phyloP scores from a whole-genome alignment of 257 asterid species.

The Mentha longifolia region DNA sequence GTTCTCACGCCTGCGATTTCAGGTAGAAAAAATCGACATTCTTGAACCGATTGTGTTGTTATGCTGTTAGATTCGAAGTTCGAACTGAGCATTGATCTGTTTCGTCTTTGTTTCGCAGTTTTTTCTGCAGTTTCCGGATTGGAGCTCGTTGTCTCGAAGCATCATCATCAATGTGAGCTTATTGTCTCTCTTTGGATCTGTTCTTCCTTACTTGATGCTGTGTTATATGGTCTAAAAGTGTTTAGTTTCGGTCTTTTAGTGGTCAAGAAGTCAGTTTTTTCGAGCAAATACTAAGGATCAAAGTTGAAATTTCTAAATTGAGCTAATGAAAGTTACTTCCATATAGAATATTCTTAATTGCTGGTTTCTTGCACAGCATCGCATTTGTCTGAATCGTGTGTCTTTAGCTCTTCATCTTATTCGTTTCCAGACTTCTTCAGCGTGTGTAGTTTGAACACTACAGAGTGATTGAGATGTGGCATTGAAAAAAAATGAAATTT shows the following conservation, averaged over 20 bases:
- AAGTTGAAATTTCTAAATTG: neutral
- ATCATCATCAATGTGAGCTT: conserved; percentile 88
- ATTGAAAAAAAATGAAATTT: neutral
- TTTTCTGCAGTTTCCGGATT: conserved; percentile 97
- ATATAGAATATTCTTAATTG: neutral
- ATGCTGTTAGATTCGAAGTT: neutral
- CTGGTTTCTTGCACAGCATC: conserved; percentile 16
- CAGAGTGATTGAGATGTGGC: conserved; percentile 27
- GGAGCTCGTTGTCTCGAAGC: conserved; percentile 81
- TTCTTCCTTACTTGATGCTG: conserved; percentile 9
- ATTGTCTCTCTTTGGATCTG: conserved; percentile 15
- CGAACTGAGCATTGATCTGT: conserved; percentile 14
- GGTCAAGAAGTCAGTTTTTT: conserved; percentile 23
- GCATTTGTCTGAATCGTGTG: conserved; percentile 29
- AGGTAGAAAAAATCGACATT: conserved; percentile 45
- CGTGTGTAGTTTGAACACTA: neutral
- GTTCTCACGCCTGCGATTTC: conserved; percentile 97
- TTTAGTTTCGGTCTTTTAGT: conserved; percentile 6
- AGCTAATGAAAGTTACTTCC: conserved; percentile 7
- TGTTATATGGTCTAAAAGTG: neutral
- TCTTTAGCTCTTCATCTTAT: conserved; percentile 28
- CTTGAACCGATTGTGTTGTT: neutral
- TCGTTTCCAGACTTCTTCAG: conserved; percentile 14
- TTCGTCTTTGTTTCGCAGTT: conserved; percentile 55
- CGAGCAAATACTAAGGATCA: conserved; percentile 16